Evolutionary conservation across 116 monocot genomes (phyloP).

Genomic region (Trichopus zeylanicus): DNA sequence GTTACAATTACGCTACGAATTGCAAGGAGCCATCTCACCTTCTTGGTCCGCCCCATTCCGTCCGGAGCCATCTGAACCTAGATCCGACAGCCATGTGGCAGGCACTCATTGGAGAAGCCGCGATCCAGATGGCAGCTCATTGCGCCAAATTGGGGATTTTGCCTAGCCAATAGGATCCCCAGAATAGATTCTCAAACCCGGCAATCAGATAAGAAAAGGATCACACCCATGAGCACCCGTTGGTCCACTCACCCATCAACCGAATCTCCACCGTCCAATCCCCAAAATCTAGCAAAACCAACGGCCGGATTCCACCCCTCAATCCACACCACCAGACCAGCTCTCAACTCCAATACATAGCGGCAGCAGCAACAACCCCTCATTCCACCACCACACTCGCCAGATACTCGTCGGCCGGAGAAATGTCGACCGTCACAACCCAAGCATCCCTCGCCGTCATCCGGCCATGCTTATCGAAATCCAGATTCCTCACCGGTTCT

Average conservation of each 20-base stretch:
- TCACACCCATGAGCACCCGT: slow-evolving; percentile 28
- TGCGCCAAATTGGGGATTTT: neutral
- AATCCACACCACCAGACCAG: slow-evolving; percentile 19
- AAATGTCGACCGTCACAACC: slow-evolving; percentile 49
- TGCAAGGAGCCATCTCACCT: no score
- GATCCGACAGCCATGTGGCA: neutral
- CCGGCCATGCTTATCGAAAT: slow-evolving; percentile 38
- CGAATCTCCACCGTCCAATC: slow-evolving; percentile 19
- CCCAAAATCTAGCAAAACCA: neutral
- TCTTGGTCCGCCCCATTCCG: no score
- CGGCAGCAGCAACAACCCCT: neutral
- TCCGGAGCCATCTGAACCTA: neutral
- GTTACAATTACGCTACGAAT: no score
- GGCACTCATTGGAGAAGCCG: neutral
- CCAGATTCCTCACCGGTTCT: slow-evolving; percentile 53
- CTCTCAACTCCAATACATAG: slow-evolving; percentile 29
- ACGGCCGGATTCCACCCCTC: neutral
- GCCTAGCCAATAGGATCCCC: slow-evolving; percentile 16
- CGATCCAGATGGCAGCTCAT: neutral
- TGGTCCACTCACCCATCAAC: slow-evolving; percentile 12
- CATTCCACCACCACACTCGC: neutral
- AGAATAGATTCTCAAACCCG: slow-evolving; percentile 26
- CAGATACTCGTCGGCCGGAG: neutral
- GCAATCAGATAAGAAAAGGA: slow-evolving; percentile 49
- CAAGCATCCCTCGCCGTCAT: slow-evolving; percentile 60